Base-by-base conservation (phyloP, 352 stramenopile genomes). In the Pythium grandisporangium region DNA sequence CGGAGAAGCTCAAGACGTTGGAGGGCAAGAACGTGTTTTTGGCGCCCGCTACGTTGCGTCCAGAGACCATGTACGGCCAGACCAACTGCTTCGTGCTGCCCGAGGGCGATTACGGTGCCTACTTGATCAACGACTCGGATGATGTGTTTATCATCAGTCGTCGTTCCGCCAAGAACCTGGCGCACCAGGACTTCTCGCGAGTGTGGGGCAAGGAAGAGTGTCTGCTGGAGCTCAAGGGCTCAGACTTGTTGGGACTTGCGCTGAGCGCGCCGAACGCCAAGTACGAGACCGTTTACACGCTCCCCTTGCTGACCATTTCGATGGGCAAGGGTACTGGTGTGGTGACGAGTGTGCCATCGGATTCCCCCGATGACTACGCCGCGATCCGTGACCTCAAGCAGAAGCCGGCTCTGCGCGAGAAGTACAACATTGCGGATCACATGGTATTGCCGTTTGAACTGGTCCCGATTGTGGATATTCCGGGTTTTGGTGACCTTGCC, bases 1-100 rank as follows among this genome's bases (percentile, higher is more conserved):
- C 81, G 19, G 69, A 77, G 33, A 89, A 88, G 46, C 55, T 97
- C 10, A 54, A 69, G 25, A 27, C 73, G 6, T 69, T 98, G 19
- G 53, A 61, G 2, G 82, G 78, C 48, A 87, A 96, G 57, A 91
- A 92, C 37, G 90, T 99, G 11, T 99, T 93, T 66, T 61, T 99
- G 32, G 96, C 97, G 4, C 95, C 97, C 2, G 97, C 97, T 5
- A 99, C 97, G 25, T 79, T 99, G 25, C 90, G 97, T 48, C 95
- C 97, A 0, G 97, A 99, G 73, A 99, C 97, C 35, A 99, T 99
- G 91, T 98, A 99, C 63, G 97, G 97, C 38, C 97, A 99, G 80
- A 99, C 97, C 11, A 99, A 99, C 79, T 99, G 96, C 81, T 99
- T 99, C 57, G 95, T 99, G 51, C 79, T 99, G 30, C 97, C 97